phyloP scores from a whole-genome alignment of 2,329 filamentous ascomycete genomes.

The Grosmannia clavigera region DNA sequence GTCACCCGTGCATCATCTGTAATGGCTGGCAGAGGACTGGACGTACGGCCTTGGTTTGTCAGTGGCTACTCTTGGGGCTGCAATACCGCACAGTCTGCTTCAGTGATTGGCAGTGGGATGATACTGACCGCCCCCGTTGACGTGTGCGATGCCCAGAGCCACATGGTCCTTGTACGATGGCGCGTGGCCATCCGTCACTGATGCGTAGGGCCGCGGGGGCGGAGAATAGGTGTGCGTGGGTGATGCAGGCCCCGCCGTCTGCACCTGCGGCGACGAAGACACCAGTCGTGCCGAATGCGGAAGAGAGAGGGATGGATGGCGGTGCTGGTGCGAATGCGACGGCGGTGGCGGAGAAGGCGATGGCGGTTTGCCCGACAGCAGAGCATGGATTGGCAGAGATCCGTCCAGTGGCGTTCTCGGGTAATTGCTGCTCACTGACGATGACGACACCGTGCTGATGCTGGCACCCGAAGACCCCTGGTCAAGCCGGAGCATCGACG shows the following conservation, averaged over 20 bases:
- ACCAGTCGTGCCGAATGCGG: not conserved
- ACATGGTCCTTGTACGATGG: slow-evolving; percentile 3
- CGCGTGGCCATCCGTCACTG: not conserved
- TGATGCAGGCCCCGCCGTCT: not conserved
- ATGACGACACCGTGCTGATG: slow-evolving; percentile 21
- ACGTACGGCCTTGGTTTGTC: slow-evolving; percentile 14
- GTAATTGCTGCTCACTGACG: slow-evolving; percentile 19
- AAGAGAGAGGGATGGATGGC: not conserved
- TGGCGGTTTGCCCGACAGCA: slow-evolving; percentile 22
- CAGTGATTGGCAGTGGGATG: not conserved
- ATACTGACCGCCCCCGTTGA: slow-evolving; percentile 10
- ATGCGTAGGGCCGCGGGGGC: not conserved
- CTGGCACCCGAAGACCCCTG: slow-evolving; percentile 17
- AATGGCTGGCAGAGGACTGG: slow-evolving; percentile 4
- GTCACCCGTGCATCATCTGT: not conserved
- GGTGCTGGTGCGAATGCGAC: not conserved
- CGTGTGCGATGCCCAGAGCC: not conserved
- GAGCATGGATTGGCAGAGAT: slow-evolving; percentile 40
- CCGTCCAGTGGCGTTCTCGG: slow-evolving; percentile 36
- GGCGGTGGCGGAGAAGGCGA: not conserved
- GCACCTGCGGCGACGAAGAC: not conserved
- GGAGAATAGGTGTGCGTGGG: not conserved
- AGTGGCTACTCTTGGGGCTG: not conserved
- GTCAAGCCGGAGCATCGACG: slow-evolving; percentile 32
- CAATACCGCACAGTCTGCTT: not conserved